A percentile compares a stretch with the other conserved stretches of the same genome.
These are phyloP conservation scores for Colletotrichum eleusines DNA, from an alignment of 2,329 filamentous ascomycete species.

Conservation along the genomic window DNA sequence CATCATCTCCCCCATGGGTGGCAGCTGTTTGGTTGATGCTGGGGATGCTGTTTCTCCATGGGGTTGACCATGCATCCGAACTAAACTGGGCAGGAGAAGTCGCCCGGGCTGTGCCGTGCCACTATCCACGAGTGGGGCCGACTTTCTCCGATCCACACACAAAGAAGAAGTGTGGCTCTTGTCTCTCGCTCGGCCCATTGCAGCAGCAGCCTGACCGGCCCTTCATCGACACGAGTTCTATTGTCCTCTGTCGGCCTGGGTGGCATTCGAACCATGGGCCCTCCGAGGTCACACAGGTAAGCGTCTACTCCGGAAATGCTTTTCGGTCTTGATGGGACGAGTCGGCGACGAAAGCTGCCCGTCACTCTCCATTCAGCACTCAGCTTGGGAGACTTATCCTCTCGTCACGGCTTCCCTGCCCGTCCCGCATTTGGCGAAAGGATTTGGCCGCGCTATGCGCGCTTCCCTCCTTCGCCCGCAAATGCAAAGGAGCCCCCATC, in stretches of 20 bases:
- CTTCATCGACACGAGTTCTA: not conserved
- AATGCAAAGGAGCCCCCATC: not conserved
- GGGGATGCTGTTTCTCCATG: slow-evolving; percentile 18
- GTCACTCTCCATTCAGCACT: not conserved
- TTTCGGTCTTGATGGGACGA: not conserved
- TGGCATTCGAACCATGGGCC: not conserved
- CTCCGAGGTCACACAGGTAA: not conserved
- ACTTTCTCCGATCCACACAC: slow-evolving; percentile 24
- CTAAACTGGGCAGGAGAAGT: slow-evolving; percentile 9
- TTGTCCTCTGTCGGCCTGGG: not conserved
- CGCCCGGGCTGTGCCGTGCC: slow-evolving; percentile 19
- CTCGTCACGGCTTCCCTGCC: not conserved
- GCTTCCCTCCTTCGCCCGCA: not conserved
- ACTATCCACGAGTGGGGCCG: slow-evolving; percentile 21
- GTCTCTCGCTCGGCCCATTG: slow-evolving; percentile 5
- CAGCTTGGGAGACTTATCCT: not conserved
- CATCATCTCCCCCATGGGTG: not conserved
- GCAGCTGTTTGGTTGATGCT: slow-evolving; percentile 1
- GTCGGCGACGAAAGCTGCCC: not conserved
- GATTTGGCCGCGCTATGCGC: not conserved
- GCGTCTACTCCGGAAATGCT: not conserved
- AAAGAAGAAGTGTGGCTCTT: not conserved
- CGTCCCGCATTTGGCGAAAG: not conserved
- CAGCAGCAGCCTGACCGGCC: slow-evolving; percentile 1
- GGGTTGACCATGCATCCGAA: slow-evolving; percentile 25